phyloP scores from a whole-genome alignment of 805 yeast species.

The Starmerella davenportii region DNA sequence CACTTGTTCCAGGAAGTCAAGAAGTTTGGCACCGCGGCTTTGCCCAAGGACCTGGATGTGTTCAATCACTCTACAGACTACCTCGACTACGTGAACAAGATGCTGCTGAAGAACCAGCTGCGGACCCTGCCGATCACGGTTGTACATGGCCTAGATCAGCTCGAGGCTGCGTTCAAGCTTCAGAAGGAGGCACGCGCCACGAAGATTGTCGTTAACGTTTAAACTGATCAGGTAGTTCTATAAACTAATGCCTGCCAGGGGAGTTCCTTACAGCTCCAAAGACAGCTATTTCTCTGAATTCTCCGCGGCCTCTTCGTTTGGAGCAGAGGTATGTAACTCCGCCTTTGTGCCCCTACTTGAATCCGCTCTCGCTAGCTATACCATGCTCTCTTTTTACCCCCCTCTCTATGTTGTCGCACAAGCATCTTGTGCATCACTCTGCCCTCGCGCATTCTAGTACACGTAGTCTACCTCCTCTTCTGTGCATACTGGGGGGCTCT shows the following conservation, averaged over 20 bases:
- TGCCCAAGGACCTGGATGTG: slow-evolving; percentile 7
- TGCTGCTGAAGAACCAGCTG: slow-evolving; percentile 8
- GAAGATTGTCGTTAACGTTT: slow-evolving; percentile 15
- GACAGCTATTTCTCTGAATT: neutral
- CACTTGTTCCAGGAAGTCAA: slow-evolving; percentile 12
- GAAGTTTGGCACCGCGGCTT: slow-evolving; percentile 11
- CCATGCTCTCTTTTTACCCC: too few species aligned
- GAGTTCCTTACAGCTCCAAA: slow-evolving; percentile 1
- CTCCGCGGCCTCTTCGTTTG: too few species aligned
- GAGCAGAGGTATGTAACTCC: too few species aligned
- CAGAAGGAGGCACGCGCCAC: slow-evolving; percentile 14
- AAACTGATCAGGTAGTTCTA: too few species aligned
- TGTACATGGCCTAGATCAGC: slow-evolving; percentile 15
- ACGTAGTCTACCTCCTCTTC: too few species aligned
- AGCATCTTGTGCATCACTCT: too few species aligned
- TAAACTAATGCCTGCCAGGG: too few species aligned
- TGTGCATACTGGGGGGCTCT: slow-evolving; percentile 36
- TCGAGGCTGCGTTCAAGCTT: slow-evolving; percentile 13
- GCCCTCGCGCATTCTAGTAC: too few species aligned
- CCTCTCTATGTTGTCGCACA: too few species aligned
- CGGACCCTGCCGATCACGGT: slow-evolving; percentile 13
- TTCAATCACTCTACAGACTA: slow-evolving; percentile 5
- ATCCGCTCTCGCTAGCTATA: too few species aligned
- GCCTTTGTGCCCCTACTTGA: too few species aligned
- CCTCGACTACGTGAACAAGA: slow-evolving; percentile 7